phyloP scores from a whole-genome alignment of 345 rosid genomes.

The Aquilaria sinensis region DNA sequence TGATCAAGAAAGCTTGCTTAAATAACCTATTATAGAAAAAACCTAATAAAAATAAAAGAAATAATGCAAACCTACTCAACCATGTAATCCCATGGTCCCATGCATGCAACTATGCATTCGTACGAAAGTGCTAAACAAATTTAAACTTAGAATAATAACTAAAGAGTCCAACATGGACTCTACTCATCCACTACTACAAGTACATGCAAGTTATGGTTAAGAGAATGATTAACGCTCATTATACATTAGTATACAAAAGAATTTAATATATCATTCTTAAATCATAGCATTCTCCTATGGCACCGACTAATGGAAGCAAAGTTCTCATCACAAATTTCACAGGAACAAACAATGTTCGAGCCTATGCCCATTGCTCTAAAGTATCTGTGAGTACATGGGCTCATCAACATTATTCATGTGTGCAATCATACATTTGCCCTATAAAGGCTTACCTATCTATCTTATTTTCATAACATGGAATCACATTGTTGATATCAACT shows the following conservation, averaged over 20 bases:
- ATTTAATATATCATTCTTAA: background rate
- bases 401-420: background rate
- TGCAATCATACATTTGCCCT: background rate
- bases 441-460: too few species aligned
- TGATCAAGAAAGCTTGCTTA: too few species aligned
- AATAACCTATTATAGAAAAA: too few species aligned
- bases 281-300: slow-evolving; percentile 89
- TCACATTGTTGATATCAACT: slow-evolving; percentile 65
- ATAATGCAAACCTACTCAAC: too few species aligned
- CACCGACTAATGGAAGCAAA: slow-evolving; percentile 73
- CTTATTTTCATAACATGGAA: slow-evolving; percentile 45
- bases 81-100: too few species aligned
- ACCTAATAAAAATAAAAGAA: too few species aligned
- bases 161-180: too few species aligned
- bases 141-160: too few species aligned
- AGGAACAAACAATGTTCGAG: slow-evolving; percentile 49
- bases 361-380: slow-evolving; percentile 80
- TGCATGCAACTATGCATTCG: too few species aligned
- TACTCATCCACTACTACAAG: slow-evolving; percentile 45
- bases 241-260: too few species aligned
- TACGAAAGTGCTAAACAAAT: too few species aligned
- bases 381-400: slow-evolving; percentile 39
- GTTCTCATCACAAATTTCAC: slow-evolving; percentile 56
- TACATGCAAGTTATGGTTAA: slow-evolving; percentile 4
- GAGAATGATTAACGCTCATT: too few species aligned